Base-by-base conservation (phyloP, 2,329 filamentous ascomycete genomes). In the Onygenales sp. region DNA sequence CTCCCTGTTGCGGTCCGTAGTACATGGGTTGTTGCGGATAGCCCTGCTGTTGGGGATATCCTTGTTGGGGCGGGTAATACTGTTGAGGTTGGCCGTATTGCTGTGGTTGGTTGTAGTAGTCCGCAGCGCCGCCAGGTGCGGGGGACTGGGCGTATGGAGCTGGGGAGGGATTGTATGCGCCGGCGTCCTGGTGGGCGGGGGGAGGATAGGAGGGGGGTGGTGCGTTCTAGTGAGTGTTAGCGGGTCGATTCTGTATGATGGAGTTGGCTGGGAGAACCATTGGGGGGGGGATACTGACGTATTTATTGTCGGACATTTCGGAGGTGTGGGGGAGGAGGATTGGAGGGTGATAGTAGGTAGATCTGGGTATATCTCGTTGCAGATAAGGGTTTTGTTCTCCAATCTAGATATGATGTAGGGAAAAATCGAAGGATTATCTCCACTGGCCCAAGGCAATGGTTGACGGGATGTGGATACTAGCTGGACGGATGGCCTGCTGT, bases 181-280 rank as follows among this genome's bases (percentile, higher is more conserved):
- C 63, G n/a, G 61, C 61, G 52, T 69, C 64, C 48, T 61, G 59
- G 57, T 70, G 63, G 59, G 59, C 58, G 2, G 65, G 63, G 6
- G 63, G 56, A 9, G 67, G 68, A 56, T 71, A 71, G 33, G 68
- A 64, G n/a, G 69, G 69, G 13, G 69, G 69, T 39, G 67, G 64
- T 34, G 62, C 63, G 52, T 62, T 63, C 65, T 69, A 32, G 9
- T 49, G 33, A 42, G 13, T 3, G 6, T 17, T 31, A 33, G 32
- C 2, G 42, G 39, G 21, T 46, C 42, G 7, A 17, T 39, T 36
- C 27, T 36, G 45, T n/a, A 31, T n/a, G 43, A 55, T 49, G 49
- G 42, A 36, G 21, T 27, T 9, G n/a, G 45, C 51, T 37, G 39
- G 9, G 11, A 31, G 43, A 47, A 9, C 6, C n/a, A 37, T 40